Base-by-base conservation (phyloP, 495 filamentous ascomycete species). In the Darksidea phi region DNA sequence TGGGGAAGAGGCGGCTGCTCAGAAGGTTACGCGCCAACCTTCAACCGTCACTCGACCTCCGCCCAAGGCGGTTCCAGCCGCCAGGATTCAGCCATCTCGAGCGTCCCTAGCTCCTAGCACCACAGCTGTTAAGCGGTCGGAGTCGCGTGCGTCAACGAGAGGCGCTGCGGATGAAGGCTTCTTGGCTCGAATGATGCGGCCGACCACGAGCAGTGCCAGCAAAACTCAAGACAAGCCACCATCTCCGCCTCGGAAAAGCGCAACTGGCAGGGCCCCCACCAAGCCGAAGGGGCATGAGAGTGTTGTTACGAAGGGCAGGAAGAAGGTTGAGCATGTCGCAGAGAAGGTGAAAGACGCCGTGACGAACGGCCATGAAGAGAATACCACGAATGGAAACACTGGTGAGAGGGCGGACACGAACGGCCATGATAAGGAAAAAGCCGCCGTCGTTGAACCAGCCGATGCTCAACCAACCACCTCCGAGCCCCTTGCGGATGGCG, bases 111-210 rank as follows among this genome's bases (percentile, higher is more conserved):
- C 46, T 57, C 53, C 59, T 2, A 46, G 48, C 62, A 60, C 54
- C 49, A 49, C 60, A 21, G 23, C 53, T 37, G 23, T 51, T 17
- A 63, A 71, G 48, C 70, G 71, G 6, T 62, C 72, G 18, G 71
- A 70, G 38, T 57, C 66, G 37, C 52, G 66, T 43, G 82, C 83
- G 1, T 78, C 86, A 1, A 55, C 67, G 4, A 53, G 38, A 17
- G 49, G 62, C 4, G 50, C 52, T 41, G 23, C 70, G 10, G 86
- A 88, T 67, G 87, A 91, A 54, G 74, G 86, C 2, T 97, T 97
- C 74, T 78, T 97, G 15, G 89, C 88, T 7, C 79, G 91, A 57
- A 95, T 97, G 91, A 96, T 90, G 90, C 84, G 90, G 11, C 91
- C 91, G 3, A 97, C 91, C 8, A 83, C 88, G 21, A 83, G 84